Percentiles rank a stretch among this genome's conserved stretches.
Evolutionary conservation across 257 asterid genomes (phyloP).

Genomic region (Ajuga chamaepitys): DNA sequence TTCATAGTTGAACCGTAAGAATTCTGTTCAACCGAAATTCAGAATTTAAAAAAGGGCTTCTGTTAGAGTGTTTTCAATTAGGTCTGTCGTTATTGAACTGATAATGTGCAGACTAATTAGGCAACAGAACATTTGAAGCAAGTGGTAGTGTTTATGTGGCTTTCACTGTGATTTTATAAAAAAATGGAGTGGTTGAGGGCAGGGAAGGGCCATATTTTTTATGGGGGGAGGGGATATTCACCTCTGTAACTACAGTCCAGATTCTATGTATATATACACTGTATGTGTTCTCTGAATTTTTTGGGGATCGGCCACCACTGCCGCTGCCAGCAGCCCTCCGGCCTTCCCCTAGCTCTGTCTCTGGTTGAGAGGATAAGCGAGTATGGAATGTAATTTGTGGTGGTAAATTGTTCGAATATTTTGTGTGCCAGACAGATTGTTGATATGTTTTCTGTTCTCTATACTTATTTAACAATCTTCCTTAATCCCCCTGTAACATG

Average conservation of each 20-base stretch:
- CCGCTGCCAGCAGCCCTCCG: no score
- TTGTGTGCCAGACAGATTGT: background rate
- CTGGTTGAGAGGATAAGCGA: background rate
- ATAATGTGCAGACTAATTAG: background rate
- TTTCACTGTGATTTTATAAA: background rate
- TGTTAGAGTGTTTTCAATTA: background rate
- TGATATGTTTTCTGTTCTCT: background rate
- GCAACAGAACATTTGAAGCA: background rate
- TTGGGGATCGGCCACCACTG: no score
- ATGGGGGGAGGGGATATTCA: no score
- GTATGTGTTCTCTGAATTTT: no score
- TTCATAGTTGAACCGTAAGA: background rate
- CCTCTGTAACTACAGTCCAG: no score
- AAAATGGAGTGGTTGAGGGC: background rate
- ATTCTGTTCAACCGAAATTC: background rate
- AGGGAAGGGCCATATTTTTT: no score
- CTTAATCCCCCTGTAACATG: no score
- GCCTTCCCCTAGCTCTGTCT: no score
- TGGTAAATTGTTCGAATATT: constrained; percentile 3
- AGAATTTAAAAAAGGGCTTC: background rate
- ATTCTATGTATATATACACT: no score
- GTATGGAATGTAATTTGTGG: background rate
- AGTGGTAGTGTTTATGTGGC: background rate
- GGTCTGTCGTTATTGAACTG: background rate
- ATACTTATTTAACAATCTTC: background rate